phyloP scores from a whole-genome alignment of 192 early-diverging fungal species.

The Mortierella antarctica region DNA sequence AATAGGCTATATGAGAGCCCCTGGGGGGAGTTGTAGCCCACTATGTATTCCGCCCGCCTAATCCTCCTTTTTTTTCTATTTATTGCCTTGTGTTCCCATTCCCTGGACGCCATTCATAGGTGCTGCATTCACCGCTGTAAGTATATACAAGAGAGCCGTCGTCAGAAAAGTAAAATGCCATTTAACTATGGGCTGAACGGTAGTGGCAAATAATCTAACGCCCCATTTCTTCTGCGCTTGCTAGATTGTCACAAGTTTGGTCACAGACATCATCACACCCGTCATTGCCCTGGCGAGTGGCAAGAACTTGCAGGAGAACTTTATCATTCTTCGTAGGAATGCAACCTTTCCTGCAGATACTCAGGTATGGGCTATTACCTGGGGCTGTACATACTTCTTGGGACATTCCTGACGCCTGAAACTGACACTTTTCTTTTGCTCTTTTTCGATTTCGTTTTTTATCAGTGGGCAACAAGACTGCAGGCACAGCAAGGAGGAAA shows the following conservation, averaged over 20 bases:
- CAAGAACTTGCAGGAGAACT: constrained; percentile 54
- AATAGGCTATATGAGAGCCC: background rate
- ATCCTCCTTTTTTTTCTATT: background rate
- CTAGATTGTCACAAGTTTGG: constrained; percentile 54
- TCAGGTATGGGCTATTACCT: background rate
- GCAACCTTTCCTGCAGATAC: constrained; percentile 10
- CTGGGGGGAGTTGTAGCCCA: background rate
- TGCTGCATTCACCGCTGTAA: constrained; percentile 51
- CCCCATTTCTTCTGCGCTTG: background rate
- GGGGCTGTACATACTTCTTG: background rate
- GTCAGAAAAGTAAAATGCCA: background rate
- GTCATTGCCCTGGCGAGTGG: constrained; percentile 66
- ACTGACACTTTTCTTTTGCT: background rate
- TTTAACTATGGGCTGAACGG: background rate
- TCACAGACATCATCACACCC: constrained; percentile 67
- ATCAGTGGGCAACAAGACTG: constrained; percentile 9
- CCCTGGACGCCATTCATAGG: constrained; percentile 4
- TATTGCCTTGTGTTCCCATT: background rate
- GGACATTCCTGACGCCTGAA: background rate
- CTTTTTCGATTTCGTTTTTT: background rate
- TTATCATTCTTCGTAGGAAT: constrained; percentile 50
- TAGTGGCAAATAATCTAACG: background rate
- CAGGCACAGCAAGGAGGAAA: constrained; percentile 55
- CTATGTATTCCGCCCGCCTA: no score
- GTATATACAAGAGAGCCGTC: constrained; percentile 10